A percentile compares a stretch with the other conserved stretches of the same genome.
Evolutionary conservation across 345 rosid genomes (phyloP).

Genomic region (Melaleuca quinquenervia): DNA sequence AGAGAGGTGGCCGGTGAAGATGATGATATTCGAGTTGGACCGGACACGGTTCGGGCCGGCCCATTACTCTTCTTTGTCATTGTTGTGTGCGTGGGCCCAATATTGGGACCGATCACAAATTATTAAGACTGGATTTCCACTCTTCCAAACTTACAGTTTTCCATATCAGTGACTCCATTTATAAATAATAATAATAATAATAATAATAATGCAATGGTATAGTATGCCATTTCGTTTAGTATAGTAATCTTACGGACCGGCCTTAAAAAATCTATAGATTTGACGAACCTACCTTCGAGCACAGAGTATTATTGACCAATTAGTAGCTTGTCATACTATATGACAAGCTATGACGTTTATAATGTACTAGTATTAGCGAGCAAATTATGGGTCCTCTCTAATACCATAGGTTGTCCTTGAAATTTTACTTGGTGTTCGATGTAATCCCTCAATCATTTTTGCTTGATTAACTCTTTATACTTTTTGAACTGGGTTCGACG

Average conservation of each 20-base stretch:
- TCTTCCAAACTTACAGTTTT: background rate
- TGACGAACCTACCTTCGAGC: background rate
- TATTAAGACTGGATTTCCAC: background rate
- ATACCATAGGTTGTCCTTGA: background rate
- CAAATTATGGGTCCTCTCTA: background rate
- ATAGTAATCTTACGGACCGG: background rate
- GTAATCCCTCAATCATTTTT: too few species aligned
- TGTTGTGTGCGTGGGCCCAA: background rate
- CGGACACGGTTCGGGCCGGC: background rate
- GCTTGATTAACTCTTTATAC: too few species aligned
- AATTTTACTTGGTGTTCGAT: background rate
- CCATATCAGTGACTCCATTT: fast-evolving
- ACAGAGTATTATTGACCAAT: background rate
- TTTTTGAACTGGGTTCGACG: too few species aligned
- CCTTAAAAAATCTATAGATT: background rate
- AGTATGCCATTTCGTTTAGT: background rate
- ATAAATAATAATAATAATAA: too few species aligned
- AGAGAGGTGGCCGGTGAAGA: background rate
- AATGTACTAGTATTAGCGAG: background rate
- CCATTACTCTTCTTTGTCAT: background rate
- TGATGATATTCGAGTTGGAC: background rate
- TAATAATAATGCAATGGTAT: background rate
- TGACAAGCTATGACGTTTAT: background rate
- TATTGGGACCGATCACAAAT: background rate
- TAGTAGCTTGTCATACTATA: background rate